Conservation (phyloP, 805 yeast species). For the Wickerhamiella azymoides region DNA sequence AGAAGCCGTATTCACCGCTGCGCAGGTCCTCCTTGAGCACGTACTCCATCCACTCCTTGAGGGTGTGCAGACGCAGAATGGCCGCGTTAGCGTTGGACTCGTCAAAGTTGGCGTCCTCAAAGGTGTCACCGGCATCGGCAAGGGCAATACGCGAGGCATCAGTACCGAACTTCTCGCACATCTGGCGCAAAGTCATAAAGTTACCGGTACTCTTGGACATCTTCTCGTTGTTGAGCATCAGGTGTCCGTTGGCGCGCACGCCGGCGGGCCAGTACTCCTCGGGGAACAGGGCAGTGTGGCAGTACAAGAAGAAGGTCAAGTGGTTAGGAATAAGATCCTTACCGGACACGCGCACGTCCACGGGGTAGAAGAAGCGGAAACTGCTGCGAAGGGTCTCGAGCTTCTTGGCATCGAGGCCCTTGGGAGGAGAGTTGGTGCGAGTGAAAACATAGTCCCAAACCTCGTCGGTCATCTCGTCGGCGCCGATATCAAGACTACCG, state of each 20-base stretch:
- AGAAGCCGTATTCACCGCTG: conserved; percentile 41
- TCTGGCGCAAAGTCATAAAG: conserved; percentile 78
- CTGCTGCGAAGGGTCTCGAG: conserved; percentile 73
- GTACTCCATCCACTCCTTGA: conserved; percentile 94
- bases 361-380: conserved; percentile 92
- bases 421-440: conserved; percentile 40
- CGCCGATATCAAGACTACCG: conserved; percentile 61
- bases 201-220: conserved; percentile 98
- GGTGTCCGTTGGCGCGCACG: conserved; percentile 88
- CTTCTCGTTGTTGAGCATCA: conserved; percentile 88
- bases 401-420: conserved; percentile 49
- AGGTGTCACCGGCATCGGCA: conserved; percentile 96
- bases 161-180: conserved; percentile 83
- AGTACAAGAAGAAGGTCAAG: conserved; percentile 86
- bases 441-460: conserved; percentile 85
- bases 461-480: conserved; percentile 82
- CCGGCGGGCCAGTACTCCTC: conserved; percentile 87
- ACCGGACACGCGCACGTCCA: conserved; percentile 85
- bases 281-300: conserved; percentile 87
- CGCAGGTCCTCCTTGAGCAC: conserved; percentile 42
- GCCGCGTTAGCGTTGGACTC: conserved; percentile 96
- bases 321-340: conserved; percentile 96
- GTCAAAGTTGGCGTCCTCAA: conserved; percentile 96
- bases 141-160: conserved; percentile 95
- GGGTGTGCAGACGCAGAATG: conserved; percentile 75